Evolutionary conservation across 2,329 filamentous ascomycete species (phyloP), one percentile per base, ranked within the genome.

Genomic region (Colletotrichum kahawae): DNA sequence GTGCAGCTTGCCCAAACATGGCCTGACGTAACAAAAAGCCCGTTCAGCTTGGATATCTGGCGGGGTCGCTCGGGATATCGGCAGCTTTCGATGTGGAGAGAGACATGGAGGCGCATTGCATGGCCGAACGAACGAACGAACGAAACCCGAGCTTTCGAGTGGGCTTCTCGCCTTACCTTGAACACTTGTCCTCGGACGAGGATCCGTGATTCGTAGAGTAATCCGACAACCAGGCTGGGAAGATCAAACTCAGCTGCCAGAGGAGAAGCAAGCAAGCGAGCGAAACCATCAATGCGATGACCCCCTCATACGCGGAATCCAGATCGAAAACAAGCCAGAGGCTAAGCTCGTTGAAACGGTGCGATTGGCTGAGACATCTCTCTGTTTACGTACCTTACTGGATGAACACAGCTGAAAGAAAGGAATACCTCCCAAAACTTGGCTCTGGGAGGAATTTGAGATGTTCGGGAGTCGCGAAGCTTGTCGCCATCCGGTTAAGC

Each of bases 41-140:
- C 27, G 43, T 48, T 64, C 27, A 57, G 24, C 54, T 63, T 18
- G 43, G 60, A 38, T 5, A 4, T 27, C 51, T 67, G 56, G 68
- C 43, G 69, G 72, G 68, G 68, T n/a, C 27, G 33, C 62, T 62
- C 72, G 69, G 72, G 24, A 72, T 27, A 59, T 64, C 72, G 63
- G 72, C 68, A 75, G 68, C 62, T 63, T 10, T 24, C 6, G 33
- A 63, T 43, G 38, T 51, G 36, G 62, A 34, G 62, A 63, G 59
- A 36, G 59, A 62, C 24, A 24, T 10, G 59, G 9, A n/a, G 38
- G 38, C 38, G 38, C 38, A n/a, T n/a, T n/a, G 4, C 21, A 43
- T 29, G 29, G 33, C 43, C 8, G 60, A 27, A 18, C 7, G 60
- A 43, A 43, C 16, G 31, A 21, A 63, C 33, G 12, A 31, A 60